These are phyloP conservation scores for Lactarius trivialis DNA, from an alignment of 768 basidiomycete genomes.

Conservation along the genomic window DNA sequence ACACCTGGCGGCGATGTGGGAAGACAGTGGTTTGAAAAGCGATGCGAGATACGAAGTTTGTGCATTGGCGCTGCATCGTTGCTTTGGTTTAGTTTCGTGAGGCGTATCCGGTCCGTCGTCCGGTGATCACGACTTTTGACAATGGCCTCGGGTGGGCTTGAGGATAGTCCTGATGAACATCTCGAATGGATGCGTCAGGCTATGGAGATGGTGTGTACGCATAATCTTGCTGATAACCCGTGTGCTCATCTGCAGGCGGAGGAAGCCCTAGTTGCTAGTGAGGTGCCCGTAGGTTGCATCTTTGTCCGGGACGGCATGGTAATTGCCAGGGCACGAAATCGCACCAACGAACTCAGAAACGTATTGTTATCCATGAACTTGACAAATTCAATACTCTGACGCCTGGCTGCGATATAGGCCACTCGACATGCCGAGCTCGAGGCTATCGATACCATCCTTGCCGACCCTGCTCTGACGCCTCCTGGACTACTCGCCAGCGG, in stretches of 20 bases:
- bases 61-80: conserved; percentile 7
- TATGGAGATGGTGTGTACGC: conserved; percentile 61
- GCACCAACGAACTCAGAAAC: conserved; percentile 91
- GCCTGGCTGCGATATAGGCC: conserved; percentile 47
- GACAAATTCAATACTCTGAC: conserved; percentile 5
- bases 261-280: conserved; percentile 75
- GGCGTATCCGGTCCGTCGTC: background rate
- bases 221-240: background rate
- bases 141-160: background rate
- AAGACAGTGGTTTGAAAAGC: background rate
- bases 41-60: background rate
- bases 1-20: background rate
- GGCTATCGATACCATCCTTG: conserved; percentile 84
- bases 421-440: conserved; percentile 97
- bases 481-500: conserved; percentile 25
- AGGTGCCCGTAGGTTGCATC: conserved; percentile 96
- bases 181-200: conserved; percentile 78
- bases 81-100: background rate
- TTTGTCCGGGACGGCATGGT: conserved; percentile 74
- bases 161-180: conserved; percentile 28
- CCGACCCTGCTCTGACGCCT: conserved; percentile 52
- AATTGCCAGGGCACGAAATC: conserved; percentile 84
- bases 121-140: background rate
- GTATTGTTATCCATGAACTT: conserved; percentile 37
- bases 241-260: conserved; percentile 47